phyloP scores from a whole-genome alignment of 1,284 basidiomycete species.

The Leccinum variabile region DNA sequence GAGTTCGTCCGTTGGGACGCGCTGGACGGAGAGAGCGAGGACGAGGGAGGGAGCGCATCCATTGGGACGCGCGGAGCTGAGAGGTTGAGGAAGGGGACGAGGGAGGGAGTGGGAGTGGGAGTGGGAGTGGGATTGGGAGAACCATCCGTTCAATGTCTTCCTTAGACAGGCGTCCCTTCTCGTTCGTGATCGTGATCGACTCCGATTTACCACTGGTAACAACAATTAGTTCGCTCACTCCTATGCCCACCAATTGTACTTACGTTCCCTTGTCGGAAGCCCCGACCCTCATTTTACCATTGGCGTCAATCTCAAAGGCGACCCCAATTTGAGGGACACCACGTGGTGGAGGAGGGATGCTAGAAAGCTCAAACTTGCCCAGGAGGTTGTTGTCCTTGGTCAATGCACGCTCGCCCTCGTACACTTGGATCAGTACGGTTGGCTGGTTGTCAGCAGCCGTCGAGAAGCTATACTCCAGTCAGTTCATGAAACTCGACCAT shows the following conservation, averaged over 20 bases:
- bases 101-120: no score
- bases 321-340: conserved; percentile 96
- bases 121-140: background rate
- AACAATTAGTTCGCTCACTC: conserved; percentile 7
- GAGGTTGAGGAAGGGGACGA: no score
- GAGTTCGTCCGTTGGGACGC: no score
- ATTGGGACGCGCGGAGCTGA: no score
- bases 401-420: conserved; percentile 91
- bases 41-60: no score
- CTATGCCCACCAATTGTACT: conserved; percentile 34
- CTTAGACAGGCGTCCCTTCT: conserved; percentile 79
- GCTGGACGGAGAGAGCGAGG: no score
- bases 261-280: conserved; percentile 91
- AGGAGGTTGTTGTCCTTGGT: conserved; percentile 99
- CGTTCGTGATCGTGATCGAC: conserved; percentile 87
- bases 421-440: conserved; percentile 89
- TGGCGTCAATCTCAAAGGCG: conserved; percentile 91
- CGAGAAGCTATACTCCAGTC: conserved; percentile 68
- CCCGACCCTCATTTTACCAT: conserved; percentile 88
- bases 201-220: conserved; percentile 74
- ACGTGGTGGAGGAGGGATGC: conserved; percentile 93
- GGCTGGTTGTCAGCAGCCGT: conserved; percentile 95
- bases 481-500: background rate
- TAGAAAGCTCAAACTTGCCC: conserved; percentile 92
- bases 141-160: conserved; percentile 95